Conservation (phyloP, 495 filamentous ascomycete species). For the Aspergillus sclerotiicarbonarius region DNA sequence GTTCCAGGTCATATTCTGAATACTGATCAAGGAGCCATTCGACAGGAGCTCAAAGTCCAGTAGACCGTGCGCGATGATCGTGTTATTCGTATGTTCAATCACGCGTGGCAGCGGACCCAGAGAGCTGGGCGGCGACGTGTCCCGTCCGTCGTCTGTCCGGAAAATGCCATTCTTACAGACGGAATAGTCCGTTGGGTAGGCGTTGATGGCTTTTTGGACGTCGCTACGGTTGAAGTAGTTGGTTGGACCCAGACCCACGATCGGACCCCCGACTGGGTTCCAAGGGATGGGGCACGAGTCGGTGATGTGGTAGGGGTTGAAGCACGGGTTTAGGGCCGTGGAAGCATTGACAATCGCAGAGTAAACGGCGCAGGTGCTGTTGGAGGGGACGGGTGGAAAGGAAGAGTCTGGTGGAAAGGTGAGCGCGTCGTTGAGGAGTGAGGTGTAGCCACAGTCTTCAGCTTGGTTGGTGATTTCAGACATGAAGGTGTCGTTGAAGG, state of each 20-base stretch:
- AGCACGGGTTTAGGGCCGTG: conserved; percentile 69
- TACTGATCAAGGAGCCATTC: conserved; percentile 67
- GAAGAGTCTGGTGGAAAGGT: conserved; percentile 60
- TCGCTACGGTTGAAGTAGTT: conserved; percentile 78
- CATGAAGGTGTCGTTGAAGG: conserved; percentile 65
- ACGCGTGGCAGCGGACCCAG: conserved; percentile 60
- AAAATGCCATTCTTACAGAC: conserved; percentile 54
- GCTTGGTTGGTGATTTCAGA: conserved; percentile 52
- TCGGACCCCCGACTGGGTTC: conserved; percentile 73
- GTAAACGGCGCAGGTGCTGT: conserved; percentile 55
- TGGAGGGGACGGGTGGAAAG: conserved; percentile 43
- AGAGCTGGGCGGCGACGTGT: conserved; percentile 48
- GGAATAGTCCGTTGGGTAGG: conserved; percentile 59
- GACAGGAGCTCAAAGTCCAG: conserved; percentile 55
- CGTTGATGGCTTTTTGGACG: conserved; percentile 72
- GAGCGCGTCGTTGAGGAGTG: conserved; percentile 60
- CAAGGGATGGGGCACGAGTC: conserved; percentile 71
- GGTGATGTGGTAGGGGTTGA: conserved; percentile 72
- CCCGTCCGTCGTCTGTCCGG: conserved; percentile 44
- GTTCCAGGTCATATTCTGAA: conserved; percentile 86
- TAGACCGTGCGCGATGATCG: conserved; percentile 65
- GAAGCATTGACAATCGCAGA: conserved; percentile 55
- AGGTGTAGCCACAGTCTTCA: conserved; percentile 64
- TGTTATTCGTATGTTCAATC: conserved; percentile 68
- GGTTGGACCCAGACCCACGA: conserved; percentile 50